Evolutionary conservation across 257 asterid species (phyloP), one percentile per base, ranked within the genome.

Genomic region (Fraxinus excelsior): DNA sequence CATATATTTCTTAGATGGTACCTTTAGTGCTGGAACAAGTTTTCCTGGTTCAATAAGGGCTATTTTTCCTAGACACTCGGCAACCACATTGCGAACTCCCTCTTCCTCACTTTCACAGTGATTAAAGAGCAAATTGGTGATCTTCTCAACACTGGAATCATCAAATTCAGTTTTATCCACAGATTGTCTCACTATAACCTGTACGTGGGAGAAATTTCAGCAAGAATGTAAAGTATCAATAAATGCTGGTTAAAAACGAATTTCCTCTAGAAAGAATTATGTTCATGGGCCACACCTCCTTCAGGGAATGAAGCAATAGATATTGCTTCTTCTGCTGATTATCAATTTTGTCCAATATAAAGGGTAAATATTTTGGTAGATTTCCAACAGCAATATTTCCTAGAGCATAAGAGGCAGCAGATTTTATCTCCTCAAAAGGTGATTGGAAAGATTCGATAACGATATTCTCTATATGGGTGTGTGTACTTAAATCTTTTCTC

Each of bases 61-160:
- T 80, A 96, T 96, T 85, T 96, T 96, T 34, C 99, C 99, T 60
- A 96, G 88, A 83, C 99, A 96, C 84, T 93, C 99, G 37, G 99
- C 99, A 35, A 96, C 99, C 77, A 96, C 98, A 88, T 96, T 96
- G 81, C 99, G 97, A 84, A 96, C 96, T 44, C 99, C 99, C 90
- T 96, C 99, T 84, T 96, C 99, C 58, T 96, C 99, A 77, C 99
- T 96, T 90, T 96, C 99, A 79, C 97, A 93, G 82, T 96, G 99
- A 88, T 91, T 96, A 80, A 96, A 96, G 49, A 96, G 95, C 86
- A 96, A 85, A 79, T 83, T 87, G 64, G 96, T 91, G 80, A 96
- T 96, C 89, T 93, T 96, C 81, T 86, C 95, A 67, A 96, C 99
- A 80, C 96, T 96, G 35, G 97, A 89, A 83, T 91, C 91, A 81